Percentiles rank a stretch among this genome's conserved stretches.
Evolutionary conservation across 1,284 basidiomycete species (phyloP).

Genomic region (Leccinum subfulvum): DNA sequence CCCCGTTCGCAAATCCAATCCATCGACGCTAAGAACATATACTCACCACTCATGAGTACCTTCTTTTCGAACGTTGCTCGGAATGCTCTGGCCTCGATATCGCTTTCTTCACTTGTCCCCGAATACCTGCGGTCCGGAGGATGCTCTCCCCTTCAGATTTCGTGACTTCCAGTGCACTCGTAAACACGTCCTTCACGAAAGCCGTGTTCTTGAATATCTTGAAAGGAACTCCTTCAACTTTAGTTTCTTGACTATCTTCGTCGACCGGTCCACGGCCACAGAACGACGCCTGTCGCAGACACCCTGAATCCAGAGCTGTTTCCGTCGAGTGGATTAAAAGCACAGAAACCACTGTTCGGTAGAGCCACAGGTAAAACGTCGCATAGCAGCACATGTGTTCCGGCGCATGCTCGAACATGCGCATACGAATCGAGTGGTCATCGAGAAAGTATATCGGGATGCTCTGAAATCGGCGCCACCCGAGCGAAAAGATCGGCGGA

Average conservation of each 20-base stretch:
- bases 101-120: constrained; percentile 97
- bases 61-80: constrained; percentile 99
- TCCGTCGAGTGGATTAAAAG: constrained; percentile 84
- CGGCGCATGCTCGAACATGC: constrained; percentile 99
- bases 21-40: background rate
- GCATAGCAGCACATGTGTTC: constrained; percentile 99
- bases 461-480: constrained; percentile 96
- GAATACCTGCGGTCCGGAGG: constrained; percentile 88
- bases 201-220: constrained; percentile 99
- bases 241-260: constrained; percentile 97
- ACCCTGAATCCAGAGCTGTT: constrained; percentile 81
- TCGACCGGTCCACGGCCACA: constrained; percentile 85
- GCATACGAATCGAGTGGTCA: constrained; percentile 96
- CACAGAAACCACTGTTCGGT: constrained; percentile 97
- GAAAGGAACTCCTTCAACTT: constrained; percentile 92
- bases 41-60: constrained; percentile 89
- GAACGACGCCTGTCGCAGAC: constrained; percentile 91
- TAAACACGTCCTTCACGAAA: constrained; percentile 98
- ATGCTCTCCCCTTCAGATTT: constrained; percentile 96
- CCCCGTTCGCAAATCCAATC: constrained; percentile 4
- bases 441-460: constrained; percentile 95
- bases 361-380: constrained; percentile 93
- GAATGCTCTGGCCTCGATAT: constrained; percentile 92
- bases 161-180: constrained; percentile 87
- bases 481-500: constrained; percentile 91